A percentile compares a stretch with the other conserved stretches of the same genome.
Conservation (phyloP, 257 asterid genomes). For the Rehmannia glutinosa region DNA sequence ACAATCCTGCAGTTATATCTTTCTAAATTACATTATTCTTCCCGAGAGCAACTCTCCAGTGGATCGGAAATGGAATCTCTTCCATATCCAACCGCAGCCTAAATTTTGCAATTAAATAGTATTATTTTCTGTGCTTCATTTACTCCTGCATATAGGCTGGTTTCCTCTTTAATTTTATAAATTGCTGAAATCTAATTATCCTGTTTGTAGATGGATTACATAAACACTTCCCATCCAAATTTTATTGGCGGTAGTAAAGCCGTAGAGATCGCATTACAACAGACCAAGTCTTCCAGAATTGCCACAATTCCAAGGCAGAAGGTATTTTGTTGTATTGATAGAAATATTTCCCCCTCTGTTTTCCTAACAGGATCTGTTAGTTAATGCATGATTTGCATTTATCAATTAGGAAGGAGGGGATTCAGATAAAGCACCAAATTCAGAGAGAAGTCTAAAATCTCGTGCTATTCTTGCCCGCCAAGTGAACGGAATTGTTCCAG, state of each 20-base stretch:
- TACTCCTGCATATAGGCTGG: not conserved
- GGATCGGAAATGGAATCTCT: no score
- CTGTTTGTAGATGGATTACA: constrained; percentile 49
- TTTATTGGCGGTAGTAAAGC: constrained; percentile 70
- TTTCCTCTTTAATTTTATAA: not conserved
- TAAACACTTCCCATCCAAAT: constrained; percentile 66
- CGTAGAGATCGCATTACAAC: constrained; percentile 49
- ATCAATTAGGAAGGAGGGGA: constrained; percentile 58
- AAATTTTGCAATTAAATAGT: not conserved
- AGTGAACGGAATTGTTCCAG: constrained; percentile 80
- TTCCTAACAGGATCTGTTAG: not conserved
- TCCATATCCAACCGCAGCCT: not conserved
- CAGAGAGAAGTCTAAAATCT: constrained; percentile 65
- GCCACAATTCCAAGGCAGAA: constrained; percentile 27
- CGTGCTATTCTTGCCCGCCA: constrained; percentile 85
- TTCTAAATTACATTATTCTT: not conserved
- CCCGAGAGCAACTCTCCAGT: not conserved
- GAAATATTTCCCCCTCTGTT: not conserved
- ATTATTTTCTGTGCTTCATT: not conserved
- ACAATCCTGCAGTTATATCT: not conserved
- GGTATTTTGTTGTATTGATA: constrained; percentile 11
- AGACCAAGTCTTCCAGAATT: constrained; percentile 37
- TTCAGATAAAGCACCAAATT: constrained; percentile 55
- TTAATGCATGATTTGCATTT: constrained; percentile 11
- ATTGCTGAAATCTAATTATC: constrained; percentile 7